Percentiles rank a stretch among this genome's conserved stretches.
phyloP scores from a whole-genome alignment of 371 early-diverging fungal genomes.

The Synchytrium microbalum region DNA sequence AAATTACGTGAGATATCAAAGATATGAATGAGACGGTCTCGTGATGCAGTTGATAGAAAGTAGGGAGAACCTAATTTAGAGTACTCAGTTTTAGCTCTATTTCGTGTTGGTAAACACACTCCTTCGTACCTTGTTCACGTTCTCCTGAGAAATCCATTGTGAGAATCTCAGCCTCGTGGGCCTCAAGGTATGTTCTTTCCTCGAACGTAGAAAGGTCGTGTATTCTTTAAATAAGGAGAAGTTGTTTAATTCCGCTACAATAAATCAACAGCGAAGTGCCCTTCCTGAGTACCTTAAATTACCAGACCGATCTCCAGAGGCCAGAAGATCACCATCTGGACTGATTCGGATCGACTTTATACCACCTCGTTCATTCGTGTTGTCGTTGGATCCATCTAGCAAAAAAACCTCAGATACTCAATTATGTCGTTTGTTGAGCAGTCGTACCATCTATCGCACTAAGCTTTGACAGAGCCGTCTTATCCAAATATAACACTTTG shows the following conservation, averaged over 20 bases:
- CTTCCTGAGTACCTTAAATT: conserved; percentile 48
- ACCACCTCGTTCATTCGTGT: conserved; percentile 32
- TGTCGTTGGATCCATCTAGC: background rate
- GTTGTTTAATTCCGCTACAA: background rate
- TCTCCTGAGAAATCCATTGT: conserved; percentile 57
- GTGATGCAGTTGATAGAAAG: conserved; percentile 66
- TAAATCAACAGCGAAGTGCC: conserved; percentile 7
- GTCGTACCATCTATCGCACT: background rate
- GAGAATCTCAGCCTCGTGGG: conserved; percentile 77
- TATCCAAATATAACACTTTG: conserved; percentile 50
- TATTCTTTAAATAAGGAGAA: conserved; percentile 29
- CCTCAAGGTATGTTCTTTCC: conserved; percentile 61
- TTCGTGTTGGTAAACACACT: too few species aligned
- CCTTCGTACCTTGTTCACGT: background rate
- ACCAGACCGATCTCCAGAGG: conserved; percentile 71
- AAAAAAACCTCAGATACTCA: background rate
- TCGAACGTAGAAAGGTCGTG: conserved; percentile 53
- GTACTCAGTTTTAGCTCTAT: conserved; percentile 8
- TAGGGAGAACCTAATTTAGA: conserved; percentile 19
- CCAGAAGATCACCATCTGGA: conserved; percentile 56
- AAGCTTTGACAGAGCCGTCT: background rate
- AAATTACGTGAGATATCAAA: conserved; percentile 49
- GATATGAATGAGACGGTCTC: conserved; percentile 74
- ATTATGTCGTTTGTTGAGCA: background rate
- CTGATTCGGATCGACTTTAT: conserved; percentile 64